Evolutionary conservation across 2,329 filamentous ascomycete species (phyloP).

Genomic region (Chlorencoelia australis): DNA sequence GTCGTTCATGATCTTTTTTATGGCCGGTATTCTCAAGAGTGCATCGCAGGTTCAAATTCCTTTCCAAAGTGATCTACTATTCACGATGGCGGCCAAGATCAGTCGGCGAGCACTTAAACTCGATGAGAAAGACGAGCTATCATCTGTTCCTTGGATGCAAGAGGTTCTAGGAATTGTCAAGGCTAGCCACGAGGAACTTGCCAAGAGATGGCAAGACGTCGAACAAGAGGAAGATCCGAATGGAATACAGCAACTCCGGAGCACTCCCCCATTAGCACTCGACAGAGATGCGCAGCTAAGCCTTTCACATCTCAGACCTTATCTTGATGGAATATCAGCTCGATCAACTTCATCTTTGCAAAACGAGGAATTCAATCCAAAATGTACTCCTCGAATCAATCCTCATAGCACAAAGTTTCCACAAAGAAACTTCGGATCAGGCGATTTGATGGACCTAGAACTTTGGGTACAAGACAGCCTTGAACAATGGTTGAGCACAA

Average conservation of each 20-base stretch:
- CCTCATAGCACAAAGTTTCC: no score
- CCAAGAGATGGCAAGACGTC: neutral
- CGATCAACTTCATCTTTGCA: neutral
- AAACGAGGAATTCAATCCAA: neutral
- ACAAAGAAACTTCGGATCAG: no score
- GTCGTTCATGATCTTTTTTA: conserved; percentile 37
- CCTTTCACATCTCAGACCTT: neutral
- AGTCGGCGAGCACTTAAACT: conserved; percentile 35
- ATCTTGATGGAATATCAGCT: neutral
- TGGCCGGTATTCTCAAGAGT: conserved; percentile 29
- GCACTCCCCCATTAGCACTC: no score
- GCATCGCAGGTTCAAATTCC: conserved; percentile 9
- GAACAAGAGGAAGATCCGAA: no score
- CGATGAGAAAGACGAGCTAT: conserved; percentile 1
- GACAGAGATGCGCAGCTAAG: neutral
- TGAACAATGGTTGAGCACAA: conserved; percentile 28
- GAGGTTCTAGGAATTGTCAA: neutral
- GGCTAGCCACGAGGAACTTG: neutral
- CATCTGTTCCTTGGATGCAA: no score
- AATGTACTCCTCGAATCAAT: neutral
- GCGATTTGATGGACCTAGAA: conserved; percentile 39
- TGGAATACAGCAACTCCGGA: no score
- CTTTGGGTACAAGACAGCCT: conserved; percentile 37
- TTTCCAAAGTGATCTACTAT: conserved; percentile 25
- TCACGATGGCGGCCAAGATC: conserved; percentile 36